phyloP scores from a whole-genome alignment of 2,329 filamentous ascomycete species.

The Zasmidium citrigriseum region DNA sequence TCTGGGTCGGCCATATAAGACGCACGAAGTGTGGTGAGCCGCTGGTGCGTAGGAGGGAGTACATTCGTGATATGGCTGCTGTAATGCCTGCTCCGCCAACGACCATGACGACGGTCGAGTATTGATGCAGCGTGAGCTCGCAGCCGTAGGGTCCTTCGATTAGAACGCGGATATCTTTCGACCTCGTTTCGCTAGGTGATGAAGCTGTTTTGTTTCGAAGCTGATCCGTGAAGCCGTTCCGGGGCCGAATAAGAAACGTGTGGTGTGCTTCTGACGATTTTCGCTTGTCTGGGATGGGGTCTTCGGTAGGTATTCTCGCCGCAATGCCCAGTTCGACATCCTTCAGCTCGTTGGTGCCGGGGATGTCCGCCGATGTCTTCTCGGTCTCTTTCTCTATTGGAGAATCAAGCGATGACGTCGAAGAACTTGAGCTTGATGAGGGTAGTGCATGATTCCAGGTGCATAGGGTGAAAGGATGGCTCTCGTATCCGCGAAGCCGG shows the following conservation, averaged over 20 bases:
- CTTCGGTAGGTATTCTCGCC: neutral
- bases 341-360: neutral
- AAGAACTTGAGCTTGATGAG: neutral
- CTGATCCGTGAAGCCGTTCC: slow-evolving; percentile 51
- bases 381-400: neutral
- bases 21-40: neutral
- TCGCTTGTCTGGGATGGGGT: neutral
- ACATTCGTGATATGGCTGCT: slow-evolving; percentile 3
- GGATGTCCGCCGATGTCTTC: neutral
- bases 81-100: slow-evolving; percentile 12
- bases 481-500: slow-evolving; percentile 49
- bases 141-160: slow-evolving; percentile 14
- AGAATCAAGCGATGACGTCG: neutral
- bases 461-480: slow-evolving; percentile 53
- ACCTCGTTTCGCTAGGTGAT: neutral
- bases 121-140: neutral
- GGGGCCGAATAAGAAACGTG: slow-evolving; percentile 53
- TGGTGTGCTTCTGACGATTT: slow-evolving; percentile 26
- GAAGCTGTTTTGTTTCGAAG: slow-evolving; percentile 36
- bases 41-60: neutral
- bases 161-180: slow-evolving; percentile 4
- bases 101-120: slow-evolving; percentile 1
- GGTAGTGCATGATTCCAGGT: slow-evolving; percentile 16
- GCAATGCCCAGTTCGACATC: neutral
- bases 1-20: slow-evolving; percentile 7